These are phyloP conservation scores for Margaritispora aquatica DNA, from an alignment of 495 filamentous ascomycete genomes.

Conservation along the genomic window DNA sequence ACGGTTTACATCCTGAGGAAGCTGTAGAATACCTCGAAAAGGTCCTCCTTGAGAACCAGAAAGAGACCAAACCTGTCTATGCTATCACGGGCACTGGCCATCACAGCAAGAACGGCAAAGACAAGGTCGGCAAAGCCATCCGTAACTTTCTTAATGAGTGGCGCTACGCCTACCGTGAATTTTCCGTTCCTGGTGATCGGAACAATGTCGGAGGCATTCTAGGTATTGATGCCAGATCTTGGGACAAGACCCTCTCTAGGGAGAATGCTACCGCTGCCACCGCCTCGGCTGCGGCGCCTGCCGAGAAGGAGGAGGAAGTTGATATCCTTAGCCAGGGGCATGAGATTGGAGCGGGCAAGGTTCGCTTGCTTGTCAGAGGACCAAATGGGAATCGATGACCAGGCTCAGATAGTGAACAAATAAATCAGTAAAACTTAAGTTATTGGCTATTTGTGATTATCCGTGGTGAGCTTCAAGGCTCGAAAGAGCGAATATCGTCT, in stretches of 20 bases:
- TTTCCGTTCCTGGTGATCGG: conserved; percentile 86
- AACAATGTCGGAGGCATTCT: conserved; percentile 90
- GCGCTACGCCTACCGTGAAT: conserved; percentile 94
- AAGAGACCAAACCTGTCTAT: conserved; percentile 72
- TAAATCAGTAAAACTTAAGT: conserved; percentile 18
- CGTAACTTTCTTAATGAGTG: conserved; percentile 89
- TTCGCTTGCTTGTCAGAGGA: conserved; percentile 50
- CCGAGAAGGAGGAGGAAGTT: conserved; percentile 38
- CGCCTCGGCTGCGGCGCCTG: conserved; percentile 7
- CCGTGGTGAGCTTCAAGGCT: too few relatives aligned
- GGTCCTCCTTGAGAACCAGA: conserved; percentile 73
- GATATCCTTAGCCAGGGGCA: conserved; percentile 53
- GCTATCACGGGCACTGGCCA: conserved; percentile 96
- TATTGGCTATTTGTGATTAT: neutral
- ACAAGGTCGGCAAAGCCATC: conserved; percentile 95
- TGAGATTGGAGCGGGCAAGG: conserved; percentile 54
- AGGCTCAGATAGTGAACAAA: conserved; percentile 3
- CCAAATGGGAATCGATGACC: conserved; percentile 30
- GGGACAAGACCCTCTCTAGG: conserved; percentile 61
- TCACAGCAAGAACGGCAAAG: conserved; percentile 97
- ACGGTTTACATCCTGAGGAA: conserved; percentile 95
- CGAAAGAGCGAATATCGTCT: too few relatives aligned
- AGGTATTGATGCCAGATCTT: conserved; percentile 86
- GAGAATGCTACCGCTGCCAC: conserved; percentile 28
- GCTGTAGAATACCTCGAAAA: conserved; percentile 90